Evolutionary conservation across 2,329 filamentous ascomycete species (phyloP).

Genomic region (Monilinia fructigena): DNA sequence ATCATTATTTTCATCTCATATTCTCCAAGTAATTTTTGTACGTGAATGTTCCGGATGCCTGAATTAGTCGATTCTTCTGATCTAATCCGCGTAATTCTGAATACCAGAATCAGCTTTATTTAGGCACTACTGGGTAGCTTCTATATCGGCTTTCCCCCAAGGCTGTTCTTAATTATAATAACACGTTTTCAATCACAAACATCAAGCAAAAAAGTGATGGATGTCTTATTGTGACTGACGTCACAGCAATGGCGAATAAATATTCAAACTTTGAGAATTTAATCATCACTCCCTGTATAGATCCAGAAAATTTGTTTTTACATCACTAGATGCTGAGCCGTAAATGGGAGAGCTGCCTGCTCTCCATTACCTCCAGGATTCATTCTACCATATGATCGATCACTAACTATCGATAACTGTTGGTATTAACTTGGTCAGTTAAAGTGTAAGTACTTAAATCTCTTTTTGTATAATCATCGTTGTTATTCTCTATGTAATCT

Average conservation of each 20-base stretch:
- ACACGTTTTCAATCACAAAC: too few relatives aligned
- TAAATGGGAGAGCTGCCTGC: background rate
- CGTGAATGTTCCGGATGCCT: conserved; percentile 7
- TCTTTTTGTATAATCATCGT: too few relatives aligned
- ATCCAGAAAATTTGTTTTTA: too few relatives aligned
- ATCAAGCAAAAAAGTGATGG: too few relatives aligned
- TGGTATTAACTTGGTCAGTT: too few relatives aligned
- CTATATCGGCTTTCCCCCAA: background rate
- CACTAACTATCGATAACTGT: too few relatives aligned
- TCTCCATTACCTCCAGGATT: background rate
- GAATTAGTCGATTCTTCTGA: background rate
- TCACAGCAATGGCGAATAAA: background rate
- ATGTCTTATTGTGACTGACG: background rate
- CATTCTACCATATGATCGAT: background rate
- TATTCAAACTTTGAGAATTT: background rate
- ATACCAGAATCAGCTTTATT: background rate
- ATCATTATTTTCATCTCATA: background rate
- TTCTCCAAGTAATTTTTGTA: background rate
- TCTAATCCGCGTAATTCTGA: background rate
- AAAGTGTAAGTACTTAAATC: too few relatives aligned
- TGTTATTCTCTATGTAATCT: too few relatives aligned
- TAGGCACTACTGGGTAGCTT: background rate
- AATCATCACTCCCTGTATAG: too few relatives aligned
- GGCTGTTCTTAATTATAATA: background rate
- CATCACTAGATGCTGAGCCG: background rate